phyloP scores from a whole-genome alignment of 352 stramenopile genomes.

The Pythium inflatum region DNA sequence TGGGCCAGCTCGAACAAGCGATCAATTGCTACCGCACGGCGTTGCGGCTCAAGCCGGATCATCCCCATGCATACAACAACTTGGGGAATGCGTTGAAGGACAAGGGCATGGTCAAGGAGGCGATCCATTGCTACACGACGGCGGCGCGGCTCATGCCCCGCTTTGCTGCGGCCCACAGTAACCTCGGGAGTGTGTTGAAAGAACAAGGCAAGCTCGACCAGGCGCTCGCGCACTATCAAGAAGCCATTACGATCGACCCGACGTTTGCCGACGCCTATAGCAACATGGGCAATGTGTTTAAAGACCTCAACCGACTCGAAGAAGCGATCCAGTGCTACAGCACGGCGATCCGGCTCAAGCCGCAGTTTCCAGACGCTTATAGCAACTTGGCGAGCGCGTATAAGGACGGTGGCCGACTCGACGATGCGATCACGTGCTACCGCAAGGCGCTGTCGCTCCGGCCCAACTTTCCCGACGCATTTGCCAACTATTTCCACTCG shows the following conservation, averaged over 20 bases:
- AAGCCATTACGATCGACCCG: conserved; percentile 93
- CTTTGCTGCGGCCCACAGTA: conserved; percentile 93
- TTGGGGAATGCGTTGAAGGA: conserved; percentile 92
- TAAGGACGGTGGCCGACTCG: conserved; percentile 88
- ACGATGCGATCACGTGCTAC: conserved; percentile 94
- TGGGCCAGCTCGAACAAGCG: conserved; percentile 77
- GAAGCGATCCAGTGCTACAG: conserved; percentile 92
- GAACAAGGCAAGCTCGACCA: conserved; percentile 93
- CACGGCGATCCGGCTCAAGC: conserved; percentile 90
- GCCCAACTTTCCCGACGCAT: conserved; percentile 91
- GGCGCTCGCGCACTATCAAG: conserved; percentile 93
- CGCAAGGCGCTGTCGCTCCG: conserved; percentile 89
- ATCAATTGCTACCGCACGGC: conserved; percentile 90
- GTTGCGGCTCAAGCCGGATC: conserved; percentile 90
- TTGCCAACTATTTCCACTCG: conserved; percentile 93
- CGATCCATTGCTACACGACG: conserved; percentile 94
- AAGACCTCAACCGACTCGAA: conserved; percentile 86
- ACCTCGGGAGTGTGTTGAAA: conserved; percentile 95
- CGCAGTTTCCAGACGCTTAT: conserved; percentile 90
- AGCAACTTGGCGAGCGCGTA: conserved; percentile 93
- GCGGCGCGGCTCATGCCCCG: conserved; percentile 89
- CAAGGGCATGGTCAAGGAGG: conserved; percentile 92
- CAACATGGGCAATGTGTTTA: conserved; percentile 96
- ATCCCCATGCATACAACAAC: conserved; percentile 95
- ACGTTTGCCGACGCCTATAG: conserved; percentile 92